Base-by-base conservation (phyloP, 345 rosid species). In the Gossypium rotundifolium region DNA sequence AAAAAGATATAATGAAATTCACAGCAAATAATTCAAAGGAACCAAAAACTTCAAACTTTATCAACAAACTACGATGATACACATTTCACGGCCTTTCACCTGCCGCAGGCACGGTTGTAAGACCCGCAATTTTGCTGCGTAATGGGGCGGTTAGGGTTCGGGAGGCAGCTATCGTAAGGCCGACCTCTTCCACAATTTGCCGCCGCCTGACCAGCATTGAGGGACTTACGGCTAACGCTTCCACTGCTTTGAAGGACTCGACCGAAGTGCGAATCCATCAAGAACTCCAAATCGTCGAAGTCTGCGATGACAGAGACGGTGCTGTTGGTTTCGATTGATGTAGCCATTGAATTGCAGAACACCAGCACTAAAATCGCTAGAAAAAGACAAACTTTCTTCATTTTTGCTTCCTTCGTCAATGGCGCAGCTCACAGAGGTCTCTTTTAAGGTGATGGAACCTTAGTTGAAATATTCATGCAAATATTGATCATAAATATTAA, bases 251-350 rank as follows among this genome's bases (percentile, higher is more conserved):
- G 72, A 16, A 68, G 72, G 44, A 68, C 27, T 10, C 72, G 27
- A 11, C 64, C 29, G 72, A 53, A 23, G 16, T 68, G 57, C 16
- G 58, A 68, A 48, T 68, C 72, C 72, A 48, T 68, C 40, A 68
- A 42, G 27, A 68, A 68, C 72, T 68, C 72, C 72, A 68, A 25
- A 20, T 25, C 42, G 22, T 23, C 2, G 0, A 48, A 57, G 3
- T 23, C 23, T 1, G 22, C 58, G 16, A 68, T 23, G 42, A 23
- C 8, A 7, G 42, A 46, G 57, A 33, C 40, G 40, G 40, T 5
- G 40, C 72, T 14, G 58, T 68, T 68, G 44, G 22, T 3, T 48
- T 68, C 72, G 16, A 11, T 23, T 23, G 33, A 11, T 7, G 3
- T 25, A 58, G 33, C 62, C 54, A 45, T 6, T 13, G 33, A 65